These are phyloP conservation scores for Chaetoscypha palmicola DNA, from an alignment of 2,329 filamentous ascomycete genomes.

Conservation along the genomic window DNA sequence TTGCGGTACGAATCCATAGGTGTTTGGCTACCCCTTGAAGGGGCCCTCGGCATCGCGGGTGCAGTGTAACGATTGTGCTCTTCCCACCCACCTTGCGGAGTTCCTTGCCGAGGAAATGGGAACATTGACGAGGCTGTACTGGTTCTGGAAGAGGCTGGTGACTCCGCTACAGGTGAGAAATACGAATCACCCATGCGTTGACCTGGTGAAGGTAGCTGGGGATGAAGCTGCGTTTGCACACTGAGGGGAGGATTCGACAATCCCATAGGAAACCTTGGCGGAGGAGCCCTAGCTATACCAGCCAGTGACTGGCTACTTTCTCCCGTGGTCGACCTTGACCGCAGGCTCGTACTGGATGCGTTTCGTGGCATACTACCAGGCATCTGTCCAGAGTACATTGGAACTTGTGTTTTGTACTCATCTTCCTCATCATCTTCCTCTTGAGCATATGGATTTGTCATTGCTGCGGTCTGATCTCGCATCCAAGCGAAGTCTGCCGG, in stretches of 20 bases:
- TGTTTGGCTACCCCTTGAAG: slow-evolving; percentile 69
- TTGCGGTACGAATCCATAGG: slow-evolving; percentile 57
- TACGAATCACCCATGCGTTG: slow-evolving; percentile 59
- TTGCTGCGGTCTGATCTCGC: slow-evolving; percentile 53
- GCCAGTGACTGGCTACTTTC: slow-evolving; percentile 58
- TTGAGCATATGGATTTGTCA: slow-evolving; percentile 77
- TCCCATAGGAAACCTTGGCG: slow-evolving; percentile 59
- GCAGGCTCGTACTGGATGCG: slow-evolving; percentile 66
- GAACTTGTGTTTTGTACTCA: slow-evolving; percentile 37
- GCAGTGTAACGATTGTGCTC: slow-evolving; percentile 80
- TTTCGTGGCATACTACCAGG: slow-evolving; percentile 56
- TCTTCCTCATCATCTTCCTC: slow-evolving; percentile 56
- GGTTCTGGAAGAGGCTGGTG: slow-evolving; percentile 65
- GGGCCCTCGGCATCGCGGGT: slow-evolving; percentile 73
- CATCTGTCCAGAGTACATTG: slow-evolving; percentile 27
- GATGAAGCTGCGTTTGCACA: slow-evolving; percentile 52
- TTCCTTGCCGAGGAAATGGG: slow-evolving; percentile 68
- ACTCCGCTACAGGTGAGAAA: slow-evolving; percentile 82
- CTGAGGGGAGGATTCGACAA: slow-evolving; percentile 58
- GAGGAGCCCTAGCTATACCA: slow-evolving; percentile 51
- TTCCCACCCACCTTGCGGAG: slow-evolving; percentile 61
- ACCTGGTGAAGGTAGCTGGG: slow-evolving; percentile 32
- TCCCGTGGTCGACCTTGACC: slow-evolving; percentile 68
- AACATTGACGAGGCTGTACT: slow-evolving; percentile 73
- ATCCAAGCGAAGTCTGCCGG: slow-evolving; percentile 74